These are phyloP conservation scores for Debaryomyces castellii DNA, from an alignment of 805 yeast genomes.

Conservation along the genomic window DNA sequence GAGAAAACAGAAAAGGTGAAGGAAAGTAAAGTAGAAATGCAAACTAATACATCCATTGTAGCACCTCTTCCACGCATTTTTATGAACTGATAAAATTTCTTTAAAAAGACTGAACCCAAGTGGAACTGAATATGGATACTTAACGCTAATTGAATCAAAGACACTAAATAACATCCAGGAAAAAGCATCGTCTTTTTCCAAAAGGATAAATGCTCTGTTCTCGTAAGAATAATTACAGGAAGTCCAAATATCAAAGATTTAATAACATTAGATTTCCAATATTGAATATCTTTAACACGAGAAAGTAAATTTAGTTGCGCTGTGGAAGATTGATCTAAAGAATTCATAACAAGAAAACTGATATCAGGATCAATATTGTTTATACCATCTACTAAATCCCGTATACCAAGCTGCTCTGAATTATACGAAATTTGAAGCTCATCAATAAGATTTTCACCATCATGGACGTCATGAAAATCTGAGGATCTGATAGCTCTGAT, in stretches of 20 bases:
- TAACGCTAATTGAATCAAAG: conserved; percentile 57
- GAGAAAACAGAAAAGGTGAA: conserved; percentile 71
- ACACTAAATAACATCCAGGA: conserved; percentile 65
- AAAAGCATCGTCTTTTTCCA: conserved; percentile 37
- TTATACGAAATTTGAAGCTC: conserved; percentile 49
- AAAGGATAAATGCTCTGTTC: conserved; percentile 40
- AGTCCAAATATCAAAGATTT: conserved; percentile 55
- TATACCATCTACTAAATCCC: conserved; percentile 53
- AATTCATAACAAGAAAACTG: conserved; percentile 46
- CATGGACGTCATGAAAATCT: conserved; percentile 13
- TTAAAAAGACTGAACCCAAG: conserved; percentile 68
- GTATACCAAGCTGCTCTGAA: conserved; percentile 54
- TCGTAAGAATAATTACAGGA: conserved; percentile 56
- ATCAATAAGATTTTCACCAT: conserved; percentile 22
- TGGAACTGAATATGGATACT: conserved; percentile 61
- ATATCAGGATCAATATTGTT: conserved; percentile 52
- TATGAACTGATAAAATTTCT: conserved; percentile 63
- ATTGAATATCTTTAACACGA: conserved; percentile 66
- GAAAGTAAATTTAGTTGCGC: conserved; percentile 71
- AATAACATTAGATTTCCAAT: conserved; percentile 63
- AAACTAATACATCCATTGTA: conserved; percentile 91
- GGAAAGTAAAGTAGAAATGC: conserved; percentile 78
- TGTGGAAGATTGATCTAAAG: conserved; percentile 52
- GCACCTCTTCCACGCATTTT: conserved; percentile 57
- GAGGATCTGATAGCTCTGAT: conserved; percentile 14